These are phyloP conservation scores for Aureobasidium leucospermi DNA, from an alignment of 2,329 filamentous ascomycete species.

Conservation along the genomic window DNA sequence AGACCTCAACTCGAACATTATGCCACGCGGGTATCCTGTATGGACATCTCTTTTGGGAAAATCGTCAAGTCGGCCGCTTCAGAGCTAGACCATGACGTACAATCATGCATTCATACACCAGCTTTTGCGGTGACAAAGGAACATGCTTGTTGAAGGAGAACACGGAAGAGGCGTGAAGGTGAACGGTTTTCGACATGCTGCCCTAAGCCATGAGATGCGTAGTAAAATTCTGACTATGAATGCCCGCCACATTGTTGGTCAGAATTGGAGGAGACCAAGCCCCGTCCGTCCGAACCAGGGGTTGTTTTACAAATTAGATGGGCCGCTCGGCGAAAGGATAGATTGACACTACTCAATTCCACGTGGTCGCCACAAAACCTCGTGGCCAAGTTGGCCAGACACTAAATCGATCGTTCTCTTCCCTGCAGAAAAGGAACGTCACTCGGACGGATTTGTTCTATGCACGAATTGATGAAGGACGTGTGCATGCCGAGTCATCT, in stretches of 20 bases:
- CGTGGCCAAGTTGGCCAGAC: not conserved
- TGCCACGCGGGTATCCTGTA: too few relatives aligned
- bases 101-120: not conserved
- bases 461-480: not conserved
- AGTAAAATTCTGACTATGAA: not conserved
- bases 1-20: too few relatives aligned
- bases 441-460: not conserved
- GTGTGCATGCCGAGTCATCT: not conserved
- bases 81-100: not conserved
- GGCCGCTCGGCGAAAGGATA: not conserved
- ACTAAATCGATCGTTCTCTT: not conserved
- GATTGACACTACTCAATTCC: not conserved
- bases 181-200: not conserved
- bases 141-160: not conserved
- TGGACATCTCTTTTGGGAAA: too few relatives aligned
- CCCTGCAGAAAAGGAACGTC: not conserved
- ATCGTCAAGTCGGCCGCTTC: not conserved
- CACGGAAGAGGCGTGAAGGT: not conserved
- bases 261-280: not conserved
- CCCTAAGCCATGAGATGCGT: not conserved
- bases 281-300: not conserved
- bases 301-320: not conserved
- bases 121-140: not conserved
- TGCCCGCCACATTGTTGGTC: not conserved
- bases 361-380: constrained; percentile 4